Percentiles rank a stretch among this genome's conserved stretches.
Conservation (phyloP, 495 filamentous ascomycete genomes). For the Choiromyces venosus region DNA sequence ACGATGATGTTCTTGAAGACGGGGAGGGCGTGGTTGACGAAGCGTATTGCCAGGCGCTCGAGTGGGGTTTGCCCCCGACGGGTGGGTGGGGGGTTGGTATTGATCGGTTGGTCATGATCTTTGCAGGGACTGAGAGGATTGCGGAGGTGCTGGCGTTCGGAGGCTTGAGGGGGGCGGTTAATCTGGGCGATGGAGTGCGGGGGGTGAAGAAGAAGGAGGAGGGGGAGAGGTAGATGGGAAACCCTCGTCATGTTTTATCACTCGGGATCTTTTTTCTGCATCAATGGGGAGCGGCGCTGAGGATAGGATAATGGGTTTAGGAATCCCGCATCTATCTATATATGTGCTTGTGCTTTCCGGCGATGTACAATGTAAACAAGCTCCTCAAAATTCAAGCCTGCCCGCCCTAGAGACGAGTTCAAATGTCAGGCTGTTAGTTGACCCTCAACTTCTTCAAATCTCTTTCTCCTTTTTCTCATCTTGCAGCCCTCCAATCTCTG, state of each 20-base stretch:
- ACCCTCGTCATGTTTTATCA: neutral
- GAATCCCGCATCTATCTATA: neutral
- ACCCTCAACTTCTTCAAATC: no score
- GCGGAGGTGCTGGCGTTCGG: slow-evolving; percentile 82
- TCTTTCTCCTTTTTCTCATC: no score
- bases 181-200: slow-evolving; percentile 28
- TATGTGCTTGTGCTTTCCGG: neutral
- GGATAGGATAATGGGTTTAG: neutral
- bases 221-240: slow-evolving; percentile 9
- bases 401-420: no score
- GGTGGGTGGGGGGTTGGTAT: slow-evolving; percentile 95
- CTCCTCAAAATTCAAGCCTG: neutral
- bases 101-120: slow-evolving; percentile 83
- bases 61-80: slow-evolving; percentile 84
- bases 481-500: no score
- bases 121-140: slow-evolving; percentile 69
- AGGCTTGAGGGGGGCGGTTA: slow-evolving; percentile 54
- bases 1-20: slow-evolving; percentile 29
- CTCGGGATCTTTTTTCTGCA: neutral
- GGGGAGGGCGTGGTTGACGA: slow-evolving; percentile 60
- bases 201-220: slow-evolving; percentile 10
- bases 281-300: neutral
- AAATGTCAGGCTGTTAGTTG: no score
- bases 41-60: slow-evolving; percentile 72
- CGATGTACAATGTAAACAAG: neutral